A percentile compares a stretch with the other conserved stretches of the same genome.
phyloP scores from a whole-genome alignment of 2,329 filamentous ascomycete genomes.

The Penicillium vulpinum region DNA sequence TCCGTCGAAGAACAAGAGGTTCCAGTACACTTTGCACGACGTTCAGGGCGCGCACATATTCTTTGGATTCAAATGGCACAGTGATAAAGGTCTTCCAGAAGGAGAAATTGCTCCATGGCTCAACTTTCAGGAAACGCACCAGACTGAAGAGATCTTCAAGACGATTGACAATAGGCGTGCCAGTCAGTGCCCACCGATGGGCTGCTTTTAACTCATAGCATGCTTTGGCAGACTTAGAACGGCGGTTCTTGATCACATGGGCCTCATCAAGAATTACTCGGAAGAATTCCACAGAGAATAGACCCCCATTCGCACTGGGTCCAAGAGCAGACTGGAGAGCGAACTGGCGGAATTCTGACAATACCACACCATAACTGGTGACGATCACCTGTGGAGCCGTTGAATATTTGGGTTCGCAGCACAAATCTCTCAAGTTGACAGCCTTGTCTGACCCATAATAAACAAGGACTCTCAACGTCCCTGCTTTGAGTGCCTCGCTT shows the following conservation, averaged over 20 bases:
- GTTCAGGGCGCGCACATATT: conserved; percentile 89
- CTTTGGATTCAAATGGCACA: conserved; percentile 90
- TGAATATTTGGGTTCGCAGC: conserved; percentile 69
- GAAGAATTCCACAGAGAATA: conserved; percentile 94
- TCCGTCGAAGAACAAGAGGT: conserved; percentile 89
- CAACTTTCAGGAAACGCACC: conserved; percentile 87
- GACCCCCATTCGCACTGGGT: conserved; percentile 68
- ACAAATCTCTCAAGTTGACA: conserved; percentile 74
- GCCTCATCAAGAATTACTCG: conserved; percentile 93
- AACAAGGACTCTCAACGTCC: conserved; percentile 78
- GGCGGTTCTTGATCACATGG: conserved; percentile 85
- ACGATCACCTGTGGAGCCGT: conserved; percentile 87
- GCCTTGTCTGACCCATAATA: conserved; percentile 91
- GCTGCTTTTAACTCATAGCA: conserved; percentile 85
- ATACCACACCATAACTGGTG: conserved; percentile 87
- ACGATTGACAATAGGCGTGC: conserved; percentile 94
- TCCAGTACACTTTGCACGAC: conserved; percentile 97
- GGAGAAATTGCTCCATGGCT: conserved; percentile 98
- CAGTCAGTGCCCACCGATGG: conserved; percentile 91
- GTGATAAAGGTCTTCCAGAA: conserved; percentile 99
- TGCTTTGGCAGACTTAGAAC: conserved; percentile 90
- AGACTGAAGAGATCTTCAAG: conserved; percentile 93
- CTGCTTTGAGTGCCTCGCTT: conserved; percentile 87
- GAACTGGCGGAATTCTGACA: conserved; percentile 84
- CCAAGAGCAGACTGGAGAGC: conserved; percentile 54